Evolutionary conservation across 306 rosid genomes (phyloP), one percentile per base, ranked within the genome.

Genomic region (Glycine tomentella): DNA sequence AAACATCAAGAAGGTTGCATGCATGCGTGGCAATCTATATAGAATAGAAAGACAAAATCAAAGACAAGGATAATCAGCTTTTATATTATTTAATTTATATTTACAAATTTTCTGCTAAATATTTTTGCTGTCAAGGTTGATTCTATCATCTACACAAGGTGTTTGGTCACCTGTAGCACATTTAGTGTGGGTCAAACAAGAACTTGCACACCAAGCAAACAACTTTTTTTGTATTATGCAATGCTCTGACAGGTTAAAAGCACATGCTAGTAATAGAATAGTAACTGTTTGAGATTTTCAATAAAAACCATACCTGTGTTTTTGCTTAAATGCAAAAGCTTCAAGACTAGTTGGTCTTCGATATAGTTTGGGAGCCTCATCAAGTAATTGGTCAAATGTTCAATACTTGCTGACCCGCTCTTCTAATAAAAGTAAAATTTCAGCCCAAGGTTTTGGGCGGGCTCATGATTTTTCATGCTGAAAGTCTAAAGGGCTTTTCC

Each of bases 341-440:
- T 55, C 13, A 66, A n/a, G n/a, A n/a, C n/a, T n/a, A n/a, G n/a
- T n/a, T n/a, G 57, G 53, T 52, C 15, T 66, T 16, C 38, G 65
- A 50, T 16, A 15, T 53, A 46, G 66, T 73, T 53, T 9, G 3
- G 25, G 31, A 13, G 49, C 49, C 70, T 36, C 49, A 66, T 66
- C 34, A 20, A 0, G 25, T 20, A 20, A 20, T 5, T 74, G 20
- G 56, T 58, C 11, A 57, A 58, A 8, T 57, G 55, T 74, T 17
- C 15, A 20, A 57, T 74, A 7, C 69, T 58, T 57, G 42, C 8
- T 6, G 4, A 12, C 25, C 9, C 56, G 16, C 56, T 45, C 38
- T 69, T 69, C 9, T 69, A 69, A 69, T 58, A 20, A 11, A 10
- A 17, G 58, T 42, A 58, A 56, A 62, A 64, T 76, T 34, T 80